These are phyloP conservation scores for Prototheca stagnorum DNA, from an alignment of 163 green algal genomes.

Conservation along the genomic window DNA sequence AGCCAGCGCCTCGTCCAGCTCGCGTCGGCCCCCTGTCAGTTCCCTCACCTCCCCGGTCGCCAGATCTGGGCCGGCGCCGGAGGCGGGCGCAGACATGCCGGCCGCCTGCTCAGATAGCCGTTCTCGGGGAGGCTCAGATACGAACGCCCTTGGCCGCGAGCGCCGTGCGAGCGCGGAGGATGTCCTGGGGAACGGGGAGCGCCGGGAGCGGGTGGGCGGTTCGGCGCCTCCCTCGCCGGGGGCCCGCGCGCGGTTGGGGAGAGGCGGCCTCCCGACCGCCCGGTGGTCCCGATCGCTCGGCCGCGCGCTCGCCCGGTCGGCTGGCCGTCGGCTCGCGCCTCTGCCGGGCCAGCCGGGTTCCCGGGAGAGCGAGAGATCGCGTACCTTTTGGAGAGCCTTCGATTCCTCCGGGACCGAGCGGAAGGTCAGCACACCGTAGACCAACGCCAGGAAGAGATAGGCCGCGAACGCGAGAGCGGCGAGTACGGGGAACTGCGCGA, in stretches of 20 bases:
- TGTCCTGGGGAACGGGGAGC: slow-evolving; percentile 24
- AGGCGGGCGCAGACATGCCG: too few relatives aligned
- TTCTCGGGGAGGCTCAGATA: neutral
- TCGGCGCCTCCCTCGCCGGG: too few relatives aligned
- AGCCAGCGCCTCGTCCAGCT: neutral
- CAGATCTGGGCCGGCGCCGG: neutral
- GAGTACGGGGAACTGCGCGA: slow-evolving; percentile 14
- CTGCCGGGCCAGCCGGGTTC: too few relatives aligned
- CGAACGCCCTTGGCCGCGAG: slow-evolving; percentile 11
- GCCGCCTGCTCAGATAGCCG: too few relatives aligned
- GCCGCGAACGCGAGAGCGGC: slow-evolving; percentile 10
- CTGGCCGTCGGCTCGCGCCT: too few relatives aligned
- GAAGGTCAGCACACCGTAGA: slow-evolving; percentile 25
- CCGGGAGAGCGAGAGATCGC: too few relatives aligned
- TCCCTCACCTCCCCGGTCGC: neutral
- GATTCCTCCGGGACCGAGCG: slow-evolving; percentile 25
- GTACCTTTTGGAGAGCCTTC: slow-evolving; percentile 16
- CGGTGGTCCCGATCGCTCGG: too few relatives aligned
- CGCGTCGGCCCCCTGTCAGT: neutral
- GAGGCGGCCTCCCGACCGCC: too few relatives aligned
- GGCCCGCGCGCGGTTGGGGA: too few relatives aligned
- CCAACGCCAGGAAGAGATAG: slow-evolving; percentile 10
- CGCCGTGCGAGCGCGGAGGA: slow-evolving; percentile 15
- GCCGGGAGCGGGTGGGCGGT: too few relatives aligned
- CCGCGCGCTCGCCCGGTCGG: too few relatives aligned